Evolutionary conservation across 805 yeast genomes (phyloP).

Genomic region (Saturnispora sanitii): DNA sequence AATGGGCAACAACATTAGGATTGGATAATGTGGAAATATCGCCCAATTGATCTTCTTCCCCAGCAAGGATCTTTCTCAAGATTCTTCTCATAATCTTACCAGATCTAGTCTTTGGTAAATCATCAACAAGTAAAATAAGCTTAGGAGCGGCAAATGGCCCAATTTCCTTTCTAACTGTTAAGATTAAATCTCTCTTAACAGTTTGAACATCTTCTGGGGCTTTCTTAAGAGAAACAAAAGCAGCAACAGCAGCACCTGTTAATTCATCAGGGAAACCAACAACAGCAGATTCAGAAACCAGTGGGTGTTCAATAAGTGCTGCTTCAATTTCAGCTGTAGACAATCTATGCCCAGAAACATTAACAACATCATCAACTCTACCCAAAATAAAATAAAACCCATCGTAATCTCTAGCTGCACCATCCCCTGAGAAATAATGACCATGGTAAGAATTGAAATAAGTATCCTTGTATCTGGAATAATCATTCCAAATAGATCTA

Average conservation of each 20-base stretch:
- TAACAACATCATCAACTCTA: slow-evolving; percentile 82
- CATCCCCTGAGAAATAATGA: slow-evolving; percentile 80
- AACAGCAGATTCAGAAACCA: slow-evolving; percentile 72
- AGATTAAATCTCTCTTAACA: slow-evolving; percentile 51
- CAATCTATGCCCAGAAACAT: slow-evolving; percentile 77
- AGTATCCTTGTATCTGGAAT: slow-evolving; percentile 68
- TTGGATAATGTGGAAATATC: slow-evolving; percentile 71
- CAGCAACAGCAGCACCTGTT: slow-evolving; percentile 82
- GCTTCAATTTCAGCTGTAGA: slow-evolving; percentile 89
- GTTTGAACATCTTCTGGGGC: slow-evolving; percentile 38
- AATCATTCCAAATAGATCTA: slow-evolving; percentile 71
- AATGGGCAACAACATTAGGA: slow-evolving; percentile 61
- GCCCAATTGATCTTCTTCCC: slow-evolving; percentile 74
- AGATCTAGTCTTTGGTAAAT: slow-evolving; percentile 77
- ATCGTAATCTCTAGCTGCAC: slow-evolving; percentile 78
- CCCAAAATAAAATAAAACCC: slow-evolving; percentile 83
- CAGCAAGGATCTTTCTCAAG: slow-evolving; percentile 63
- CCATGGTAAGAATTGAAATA: slow-evolving; percentile 76
- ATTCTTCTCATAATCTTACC: slow-evolving; percentile 86
- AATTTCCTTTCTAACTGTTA: slow-evolving; percentile 68
- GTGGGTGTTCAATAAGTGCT: slow-evolving; percentile 60
- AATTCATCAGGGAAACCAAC: slow-evolving; percentile 76
- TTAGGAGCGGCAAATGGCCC: slow-evolving; percentile 87
- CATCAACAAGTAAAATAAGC: slow-evolving; percentile 59
- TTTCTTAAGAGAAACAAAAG: slow-evolving; percentile 65